These are phyloP conservation scores for Hemerocallis citrina DNA, from an alignment of 106 monocot genomes.

Conservation along the genomic window DNA sequence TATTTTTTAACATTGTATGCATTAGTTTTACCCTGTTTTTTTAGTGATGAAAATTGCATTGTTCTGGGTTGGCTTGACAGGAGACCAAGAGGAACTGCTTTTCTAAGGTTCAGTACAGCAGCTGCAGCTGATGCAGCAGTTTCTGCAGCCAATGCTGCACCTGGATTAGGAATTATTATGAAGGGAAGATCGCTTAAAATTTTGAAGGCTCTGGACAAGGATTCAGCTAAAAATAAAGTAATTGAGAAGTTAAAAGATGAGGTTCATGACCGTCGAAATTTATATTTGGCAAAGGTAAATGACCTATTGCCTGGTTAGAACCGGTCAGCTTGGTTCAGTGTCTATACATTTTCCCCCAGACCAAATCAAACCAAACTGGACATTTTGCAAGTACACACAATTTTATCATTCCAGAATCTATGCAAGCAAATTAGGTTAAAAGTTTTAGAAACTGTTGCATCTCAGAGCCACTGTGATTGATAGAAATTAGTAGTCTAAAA, in stretches of 20 bases:
- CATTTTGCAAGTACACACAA: too few relatives aligned
- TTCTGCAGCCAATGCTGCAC: slow-evolving; percentile 67
- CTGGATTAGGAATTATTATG: slow-evolving; percentile 67
- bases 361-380: too few relatives aligned
- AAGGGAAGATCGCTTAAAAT: slow-evolving; percentile 71
- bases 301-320: background rate
- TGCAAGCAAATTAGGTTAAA: too few relatives aligned
- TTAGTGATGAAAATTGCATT: background rate
- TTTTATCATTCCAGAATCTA: too few relatives aligned
- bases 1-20: too few relatives aligned
- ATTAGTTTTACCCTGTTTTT: too few relatives aligned
- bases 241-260: slow-evolving; percentile 56
- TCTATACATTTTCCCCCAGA: background rate
- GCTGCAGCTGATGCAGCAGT: slow-evolving; percentile 63
- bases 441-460: too few relatives aligned
- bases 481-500: too few relatives aligned
- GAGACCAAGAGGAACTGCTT: slow-evolving; percentile 83
- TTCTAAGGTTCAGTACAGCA: slow-evolving; percentile 53
- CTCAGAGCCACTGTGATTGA: too few relatives aligned
- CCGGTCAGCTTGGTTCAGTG: background rate
- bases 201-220: slow-evolving; percentile 72
- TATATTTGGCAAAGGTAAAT: slow-evolving; percentile 78
- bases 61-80: slow-evolving; percentile 22
- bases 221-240: slow-evolving; percentile 68
- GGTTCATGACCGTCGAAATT: slow-evolving; percentile 72